Evolutionary conservation across 495 filamentous ascomycete species (phyloP), one percentile per base, ranked within the genome.

Genomic region (Lasiosphaeria hispida): DNA sequence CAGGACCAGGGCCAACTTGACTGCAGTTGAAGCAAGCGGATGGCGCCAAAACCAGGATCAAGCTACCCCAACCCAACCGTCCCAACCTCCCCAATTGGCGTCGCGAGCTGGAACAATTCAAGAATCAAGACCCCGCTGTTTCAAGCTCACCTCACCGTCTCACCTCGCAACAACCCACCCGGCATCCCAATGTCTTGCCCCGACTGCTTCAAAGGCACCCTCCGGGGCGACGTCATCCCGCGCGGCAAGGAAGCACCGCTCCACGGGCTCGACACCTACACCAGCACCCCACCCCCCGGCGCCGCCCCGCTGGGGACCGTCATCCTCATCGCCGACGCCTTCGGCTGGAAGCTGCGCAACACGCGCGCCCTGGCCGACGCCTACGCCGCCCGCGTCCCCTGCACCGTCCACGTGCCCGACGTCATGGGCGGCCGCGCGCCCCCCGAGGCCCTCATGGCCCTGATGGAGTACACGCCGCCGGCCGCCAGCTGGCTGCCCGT

Each of bases 291-390:
- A 0, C 34, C 30, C 1, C 41, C 68, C 0, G 75, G 66, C 4
- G 55, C 60, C 4, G 47, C 56, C 8, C 68, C 72, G 9, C 77
- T 77, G 43, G 80, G 76, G 9, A 72, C 82, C 35, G 68, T 85
- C 10, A 73, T 86, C 47, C 71, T 84, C 47, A 69, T 86, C 45
- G 63, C 82, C 4, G 83, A 86, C 65, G 76, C 78, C 9, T 84
- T 85, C 49, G 84, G 84, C 10, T 87, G 83, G 82, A 58, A 71
- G 13, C 71, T 85, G 14, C 64, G 69, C 17, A 86, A 87, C 61
- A 76, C 72, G 36, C 69, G 83, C 5, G 62, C 82, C 0, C 63
- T 86, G 10, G 77, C 79, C 4, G 83, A 87, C 59, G 53, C 64
- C 23, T 83, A 80, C 58, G 80, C 83, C 3, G 65, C 74, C 23